Base-by-base conservation (phyloP, 106 monocot genomes). In the Acorus calamus region DNA sequence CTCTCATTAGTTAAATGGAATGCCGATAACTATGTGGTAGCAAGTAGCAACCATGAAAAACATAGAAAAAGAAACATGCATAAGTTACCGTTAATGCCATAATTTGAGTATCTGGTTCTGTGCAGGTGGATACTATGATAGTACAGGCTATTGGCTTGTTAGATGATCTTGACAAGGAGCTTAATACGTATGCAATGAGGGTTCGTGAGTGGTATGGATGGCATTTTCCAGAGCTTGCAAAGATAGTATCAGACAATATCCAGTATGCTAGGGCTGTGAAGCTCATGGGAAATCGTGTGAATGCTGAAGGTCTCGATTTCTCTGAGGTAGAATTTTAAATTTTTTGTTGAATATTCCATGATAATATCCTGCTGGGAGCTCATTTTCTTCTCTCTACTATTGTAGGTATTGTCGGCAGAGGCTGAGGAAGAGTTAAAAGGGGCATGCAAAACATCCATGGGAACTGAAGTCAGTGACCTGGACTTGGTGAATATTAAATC, bases 181-280 rank as follows among this genome's bases (percentile, higher is more conserved):
- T 94, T n/a, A 94, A 94, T 64, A 89, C 86, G 6, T 94, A 89
- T 50, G 94, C 94, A 2, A 94, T 94, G 94, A 89, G 94, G 69
- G 86, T 94, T 59, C 94, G 94, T 49, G 94, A 94, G 62, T 94
- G 94, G 94, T 89, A 94, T 75, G 94, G 94, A 1, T 94, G 94
- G 94, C 94, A 94, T 70, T 94, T 94, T 73, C 94, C 94, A 8
- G 94, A 94, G 62, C 89, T 94, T 65, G 75, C 89, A 48, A 94
- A 89, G 59, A 89, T 94, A 60, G 71, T 94, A 10, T 73, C 72
- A 41, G 94, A 94, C 59, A 94, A 94, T 66, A 94, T 94, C 55
- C 89, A 86, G 47, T 94, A 94, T 77, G 84, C 94, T 49, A 94
- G 80, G 62, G 67, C 65, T 12, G 89, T 94, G 11, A 89, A 94